phyloP scores from a whole-genome alignment of 2,329 filamentous ascomycete genomes.

The Magnaporthiopsis poae region DNA sequence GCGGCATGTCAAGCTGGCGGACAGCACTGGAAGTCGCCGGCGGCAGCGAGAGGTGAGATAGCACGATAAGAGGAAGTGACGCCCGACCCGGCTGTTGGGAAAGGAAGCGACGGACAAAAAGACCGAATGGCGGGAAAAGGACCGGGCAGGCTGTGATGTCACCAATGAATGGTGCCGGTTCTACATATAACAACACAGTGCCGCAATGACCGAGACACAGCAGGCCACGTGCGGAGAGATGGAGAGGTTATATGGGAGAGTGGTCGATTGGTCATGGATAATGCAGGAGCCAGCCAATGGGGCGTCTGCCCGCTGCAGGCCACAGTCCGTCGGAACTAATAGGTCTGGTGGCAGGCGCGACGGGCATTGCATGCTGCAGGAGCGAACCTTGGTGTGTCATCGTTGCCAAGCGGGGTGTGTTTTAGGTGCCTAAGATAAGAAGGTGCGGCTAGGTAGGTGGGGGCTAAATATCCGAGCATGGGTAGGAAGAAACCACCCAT shows the following conservation, averaged over 20 bases:
- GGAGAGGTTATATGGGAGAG: too few relatives aligned
- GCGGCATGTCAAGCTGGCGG: constrained; percentile 1
- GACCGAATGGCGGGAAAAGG: background rate
- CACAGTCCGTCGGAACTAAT: too few relatives aligned
- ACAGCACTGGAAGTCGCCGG: background rate
- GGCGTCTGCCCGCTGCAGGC: too few relatives aligned
- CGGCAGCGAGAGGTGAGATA: background rate
- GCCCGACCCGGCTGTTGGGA: too few relatives aligned
- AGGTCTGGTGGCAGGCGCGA: too few relatives aligned
- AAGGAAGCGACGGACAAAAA: too few relatives aligned
- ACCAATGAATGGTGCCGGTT: background rate
- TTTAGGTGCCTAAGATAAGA: constrained; percentile 1
- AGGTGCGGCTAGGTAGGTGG: background rate
- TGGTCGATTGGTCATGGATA: background rate
- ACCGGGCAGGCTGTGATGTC: background rate
- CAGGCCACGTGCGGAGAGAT: too few relatives aligned
- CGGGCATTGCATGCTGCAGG: too few relatives aligned
- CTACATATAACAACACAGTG: background rate
- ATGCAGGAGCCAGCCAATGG: too few relatives aligned
- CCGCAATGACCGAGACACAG: too few relatives aligned
- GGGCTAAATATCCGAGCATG: background rate
- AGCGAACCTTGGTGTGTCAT: background rate
- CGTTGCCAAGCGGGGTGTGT: background rate
- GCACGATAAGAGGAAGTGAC: background rate
- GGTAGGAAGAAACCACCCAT: too few relatives aligned